These are phyloP conservation scores for Calonectria honghensis DNA, from an alignment of 2,329 filamentous ascomycete genomes.

Conservation along the genomic window DNA sequence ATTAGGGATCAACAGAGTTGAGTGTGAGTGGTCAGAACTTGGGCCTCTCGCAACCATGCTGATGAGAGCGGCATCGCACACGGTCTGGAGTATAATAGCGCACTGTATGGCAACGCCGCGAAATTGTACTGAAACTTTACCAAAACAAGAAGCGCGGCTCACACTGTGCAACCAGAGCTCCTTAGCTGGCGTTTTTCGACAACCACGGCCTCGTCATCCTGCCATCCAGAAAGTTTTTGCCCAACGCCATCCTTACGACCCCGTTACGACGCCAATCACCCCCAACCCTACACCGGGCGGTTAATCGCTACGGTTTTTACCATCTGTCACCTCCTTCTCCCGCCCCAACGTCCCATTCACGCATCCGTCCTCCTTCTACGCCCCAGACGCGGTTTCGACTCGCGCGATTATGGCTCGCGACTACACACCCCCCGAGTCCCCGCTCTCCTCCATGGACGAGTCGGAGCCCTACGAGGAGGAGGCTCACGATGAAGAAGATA, in stretches of 20 bases:
- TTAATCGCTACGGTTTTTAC: background rate
- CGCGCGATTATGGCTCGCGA: constrained; percentile 60
- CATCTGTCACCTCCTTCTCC: background rate
- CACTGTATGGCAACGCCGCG: constrained; percentile 44
- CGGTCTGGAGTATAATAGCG: constrained; percentile 33
- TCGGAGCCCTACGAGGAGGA: constrained; percentile 70
- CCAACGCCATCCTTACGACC: constrained; percentile 29
- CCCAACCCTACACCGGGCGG: constrained; percentile 7
- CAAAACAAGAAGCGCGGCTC: background rate
- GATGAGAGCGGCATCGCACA: constrained; percentile 46
- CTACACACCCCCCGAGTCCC: constrained; percentile 66
- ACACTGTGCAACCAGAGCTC: constrained; percentile 53
- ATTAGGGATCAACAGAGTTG: constrained; percentile 26
- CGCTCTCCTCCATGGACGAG: constrained; percentile 68
- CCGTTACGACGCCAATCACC: constrained; percentile 20
- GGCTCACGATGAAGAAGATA: constrained; percentile 64
- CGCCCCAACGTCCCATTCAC: constrained; percentile 28
- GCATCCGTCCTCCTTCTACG: constrained; percentile 28
- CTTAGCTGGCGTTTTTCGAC: constrained; percentile 53
- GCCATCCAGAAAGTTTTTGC: constrained; percentile 34
- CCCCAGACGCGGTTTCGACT: constrained; percentile 49
- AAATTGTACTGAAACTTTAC: background rate
- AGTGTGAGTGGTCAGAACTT: constrained; percentile 31
- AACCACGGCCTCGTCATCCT: constrained; percentile 40
- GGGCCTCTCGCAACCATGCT: constrained; percentile 29